Evolutionary conservation across 176 grass and related monocot genomes (phyloP).

Genomic region (Lolium multiflorum): DNA sequence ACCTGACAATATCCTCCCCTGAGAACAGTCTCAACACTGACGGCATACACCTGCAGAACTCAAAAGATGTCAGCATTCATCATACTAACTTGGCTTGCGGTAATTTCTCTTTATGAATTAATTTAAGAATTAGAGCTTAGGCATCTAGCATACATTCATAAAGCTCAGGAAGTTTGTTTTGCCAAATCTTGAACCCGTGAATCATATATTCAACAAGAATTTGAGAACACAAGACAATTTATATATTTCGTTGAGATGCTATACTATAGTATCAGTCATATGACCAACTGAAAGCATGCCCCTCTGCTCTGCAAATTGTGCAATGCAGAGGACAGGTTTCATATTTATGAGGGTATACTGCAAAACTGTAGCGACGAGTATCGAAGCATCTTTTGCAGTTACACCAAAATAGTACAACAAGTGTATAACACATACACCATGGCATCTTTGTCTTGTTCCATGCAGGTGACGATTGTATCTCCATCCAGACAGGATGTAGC

Average conservation of each 20-base stretch:
- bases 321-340: constrained; percentile 30
- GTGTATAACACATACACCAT: constrained; percentile 20
- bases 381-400: constrained; percentile 17
- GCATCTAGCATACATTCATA: constrained; percentile 31
- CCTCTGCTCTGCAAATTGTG: constrained; percentile 34
- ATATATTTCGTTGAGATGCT: not conserved
- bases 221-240: constrained; percentile 25
- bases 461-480: constrained; percentile 91
- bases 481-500: constrained; percentile 97
- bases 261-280: constrained; percentile 30
- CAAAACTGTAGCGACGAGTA: not conserved
- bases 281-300: constrained; percentile 39
- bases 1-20: constrained; percentile 88
- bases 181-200: not conserved
- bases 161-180: constrained; percentile 29
- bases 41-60: constrained; percentile 99
- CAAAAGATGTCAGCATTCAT: constrained; percentile 94
- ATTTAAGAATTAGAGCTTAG: constrained; percentile 5
- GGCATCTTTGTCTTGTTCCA: constrained; percentile 42
- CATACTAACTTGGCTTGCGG: constrained; percentile 85
- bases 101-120: constrained; percentile 48
- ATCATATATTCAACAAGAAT: constrained; percentile 29
- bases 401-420: constrained; percentile 27
- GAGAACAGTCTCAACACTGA: constrained; percentile 91
- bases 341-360: constrained; percentile 21